phyloP scores from a whole-genome alignment of 495 filamentous ascomycete species.

The Aspergillus biplanus region DNA sequence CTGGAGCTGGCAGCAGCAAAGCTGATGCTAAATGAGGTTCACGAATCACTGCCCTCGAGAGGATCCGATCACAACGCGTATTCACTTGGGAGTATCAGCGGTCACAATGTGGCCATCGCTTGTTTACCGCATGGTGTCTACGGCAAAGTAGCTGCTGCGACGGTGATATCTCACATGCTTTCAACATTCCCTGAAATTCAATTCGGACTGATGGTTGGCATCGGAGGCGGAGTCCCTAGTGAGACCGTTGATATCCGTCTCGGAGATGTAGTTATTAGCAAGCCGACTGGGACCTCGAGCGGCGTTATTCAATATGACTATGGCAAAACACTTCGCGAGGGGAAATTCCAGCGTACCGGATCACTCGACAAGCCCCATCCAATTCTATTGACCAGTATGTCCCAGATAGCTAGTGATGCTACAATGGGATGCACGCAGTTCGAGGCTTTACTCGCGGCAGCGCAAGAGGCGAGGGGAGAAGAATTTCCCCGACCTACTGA shows the following conservation, averaged over 20 bases:
- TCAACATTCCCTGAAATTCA: conserved; percentile 37
- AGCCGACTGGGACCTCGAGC: conserved; percentile 3
- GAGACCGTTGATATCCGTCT: conserved; percentile 28
- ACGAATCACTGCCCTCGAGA: conserved; percentile 29
- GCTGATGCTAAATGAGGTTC: conserved; percentile 43
- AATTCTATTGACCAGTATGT: conserved; percentile 11
- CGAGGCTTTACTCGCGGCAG: too few relatives aligned
- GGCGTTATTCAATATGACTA: conserved; percentile 30
- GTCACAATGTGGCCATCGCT: conserved; percentile 15
- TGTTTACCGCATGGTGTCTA: conserved; percentile 7
- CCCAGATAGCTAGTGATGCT: conserved; percentile 3
- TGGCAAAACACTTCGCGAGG: conserved; percentile 9
- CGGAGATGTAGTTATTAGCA: conserved; percentile 35
- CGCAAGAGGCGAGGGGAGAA: too few relatives aligned
- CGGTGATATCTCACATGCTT: conserved; percentile 12
- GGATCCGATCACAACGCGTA: conserved; percentile 36
- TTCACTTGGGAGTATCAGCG: conserved; percentile 34
- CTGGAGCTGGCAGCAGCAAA: conserved; percentile 41
- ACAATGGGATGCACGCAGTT: neutral
- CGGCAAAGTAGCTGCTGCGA: neutral
- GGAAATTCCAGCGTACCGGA: conserved; percentile 27
- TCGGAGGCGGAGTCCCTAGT: conserved; percentile 39
- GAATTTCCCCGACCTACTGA: neutral
- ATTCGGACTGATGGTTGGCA: conserved; percentile 45
- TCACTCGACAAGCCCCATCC: conserved; percentile 27